Base-by-base conservation (phyloP, 2,329 filamentous ascomycete species). In the Nemania sp. region DNA sequence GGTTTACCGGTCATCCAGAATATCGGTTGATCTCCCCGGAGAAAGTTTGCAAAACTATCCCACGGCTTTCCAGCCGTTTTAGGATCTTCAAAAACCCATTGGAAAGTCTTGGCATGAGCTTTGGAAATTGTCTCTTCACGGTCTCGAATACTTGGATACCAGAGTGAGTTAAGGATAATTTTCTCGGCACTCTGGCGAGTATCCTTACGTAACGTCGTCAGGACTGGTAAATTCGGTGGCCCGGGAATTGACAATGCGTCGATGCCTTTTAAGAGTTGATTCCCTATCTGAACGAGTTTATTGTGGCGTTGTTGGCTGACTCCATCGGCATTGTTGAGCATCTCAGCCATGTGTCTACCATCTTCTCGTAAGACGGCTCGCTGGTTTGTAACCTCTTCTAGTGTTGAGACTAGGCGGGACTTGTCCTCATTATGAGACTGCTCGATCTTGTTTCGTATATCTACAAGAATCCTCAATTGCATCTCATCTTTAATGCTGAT, bases 1-100 rank as follows among this genome's bases (percentile, higher is more conserved):
- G 73, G 67, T 59, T 76, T 75, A 10, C 74, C 74, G 5, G 68
- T 76, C 32, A 76, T 72, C 73, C 74, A 75, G 32, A 72, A 76
- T 7, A 22, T 57, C 6, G 54, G 43, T 5, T 15, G 41, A 15
- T 69, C 55, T 18, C 65, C 62, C 24, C n/a, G 2, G 15, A 75
- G 72, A 29, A 73, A 75, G 10, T 72, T 53, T 2, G 64, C 54
- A 29, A 75, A 72, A 56, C 35, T 68, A 45, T 56, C 62, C 72
- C 73, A 73, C 6, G 54, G 49, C n/a, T 64, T 63, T 41, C 45
- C 61, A 3, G 41, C 26, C 4, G 32, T 7, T 5, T 55, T 49
- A 1, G 70, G 68, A 15, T 70, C 49, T n/a, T 70, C 55, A 35
- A 68, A 74, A 24, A 75, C 41, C 73, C 73, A 75, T 32, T 66